phyloP scores from a whole-genome alignment of 1,284 basidiomycete genomes.

The Puccinia polysora region DNA sequence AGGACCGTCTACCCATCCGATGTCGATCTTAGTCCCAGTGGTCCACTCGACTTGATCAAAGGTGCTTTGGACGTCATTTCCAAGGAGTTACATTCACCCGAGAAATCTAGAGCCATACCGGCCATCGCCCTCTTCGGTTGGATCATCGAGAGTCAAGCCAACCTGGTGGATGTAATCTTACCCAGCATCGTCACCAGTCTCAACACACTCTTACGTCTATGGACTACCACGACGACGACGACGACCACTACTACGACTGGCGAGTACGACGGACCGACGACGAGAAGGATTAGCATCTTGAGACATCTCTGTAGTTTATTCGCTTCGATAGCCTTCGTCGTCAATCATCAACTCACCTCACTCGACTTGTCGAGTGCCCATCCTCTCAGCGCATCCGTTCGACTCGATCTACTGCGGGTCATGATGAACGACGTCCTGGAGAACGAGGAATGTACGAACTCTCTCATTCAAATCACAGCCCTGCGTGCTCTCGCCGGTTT shows the following conservation, averaged over 20 bases:
- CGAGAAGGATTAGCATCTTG: constrained; percentile 20
- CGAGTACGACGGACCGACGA: constrained; percentile 7
- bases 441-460: background rate
- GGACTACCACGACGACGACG: constrained; percentile 24
- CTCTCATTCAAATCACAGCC: constrained; percentile 13
- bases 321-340: constrained; percentile 9
- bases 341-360: background rate
- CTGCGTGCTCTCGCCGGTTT: constrained; percentile 18
- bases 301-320: constrained; percentile 32
- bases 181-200: constrained; percentile 18
- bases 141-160: constrained; percentile 36
- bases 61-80: constrained; percentile 75
- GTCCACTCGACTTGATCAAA: constrained; percentile 59
- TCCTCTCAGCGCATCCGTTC: constrained; percentile 1
- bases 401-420: constrained; percentile 21
- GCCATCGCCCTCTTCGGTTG: constrained; percentile 67
- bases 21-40: constrained; percentile 50
- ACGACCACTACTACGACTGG: background rate
- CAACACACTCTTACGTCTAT: constrained; percentile 11
- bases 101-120: constrained; percentile 80
- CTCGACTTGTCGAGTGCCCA: background rate
- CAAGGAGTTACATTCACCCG: constrained; percentile 72
- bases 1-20: constrained; percentile 62
- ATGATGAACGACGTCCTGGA: constrained; percentile 25
- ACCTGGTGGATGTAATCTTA: constrained; percentile 14